Conservation (phyloP, 176 grass and related monocot genomes). For the Oryza officinalis region DNA sequence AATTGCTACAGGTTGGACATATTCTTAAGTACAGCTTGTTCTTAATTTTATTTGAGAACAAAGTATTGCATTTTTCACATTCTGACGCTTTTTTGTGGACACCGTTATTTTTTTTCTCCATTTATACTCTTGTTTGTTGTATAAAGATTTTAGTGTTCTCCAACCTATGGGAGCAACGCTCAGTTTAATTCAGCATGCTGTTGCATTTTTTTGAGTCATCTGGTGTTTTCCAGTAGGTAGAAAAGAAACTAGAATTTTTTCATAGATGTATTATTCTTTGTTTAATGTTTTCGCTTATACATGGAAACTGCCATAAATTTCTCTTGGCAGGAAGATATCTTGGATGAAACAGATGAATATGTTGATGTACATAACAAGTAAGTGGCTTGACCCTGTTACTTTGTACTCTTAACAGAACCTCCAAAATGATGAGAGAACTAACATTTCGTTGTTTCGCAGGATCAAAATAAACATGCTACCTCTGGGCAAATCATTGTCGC, state of each 20-base stretch:
- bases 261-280: neutral
- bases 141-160: neutral
- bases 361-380: constrained; percentile 99
- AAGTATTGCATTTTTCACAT: neutral
- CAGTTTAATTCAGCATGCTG: neutral
- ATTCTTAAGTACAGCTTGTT: constrained; percentile 1
- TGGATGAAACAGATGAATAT: constrained; percentile 96
- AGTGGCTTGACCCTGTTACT: constrained; percentile 8
- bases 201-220: constrained; percentile 5
- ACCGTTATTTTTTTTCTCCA: neutral
- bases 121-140: neutral
- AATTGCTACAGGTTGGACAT: constrained; percentile 78
- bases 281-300: constrained; percentile 9
- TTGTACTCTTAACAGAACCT: constrained; percentile 17
- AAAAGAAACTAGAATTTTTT: constrained; percentile 13
- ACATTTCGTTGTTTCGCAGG: constrained; percentile 50
- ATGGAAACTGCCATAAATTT: constrained; percentile 18
- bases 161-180: neutral
- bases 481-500: constrained; percentile 59
- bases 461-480: constrained; percentile 99
- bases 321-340: constrained; percentile 80
- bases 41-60: neutral
- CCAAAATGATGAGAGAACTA: neutral
- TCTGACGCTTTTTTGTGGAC: neutral
- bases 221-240: neutral